Percentiles rank a stretch among this genome's conserved stretches.
Evolutionary conservation across 495 filamentous ascomycete genomes (phyloP).

Genomic region (Recurvomyces mirabilis): DNA sequence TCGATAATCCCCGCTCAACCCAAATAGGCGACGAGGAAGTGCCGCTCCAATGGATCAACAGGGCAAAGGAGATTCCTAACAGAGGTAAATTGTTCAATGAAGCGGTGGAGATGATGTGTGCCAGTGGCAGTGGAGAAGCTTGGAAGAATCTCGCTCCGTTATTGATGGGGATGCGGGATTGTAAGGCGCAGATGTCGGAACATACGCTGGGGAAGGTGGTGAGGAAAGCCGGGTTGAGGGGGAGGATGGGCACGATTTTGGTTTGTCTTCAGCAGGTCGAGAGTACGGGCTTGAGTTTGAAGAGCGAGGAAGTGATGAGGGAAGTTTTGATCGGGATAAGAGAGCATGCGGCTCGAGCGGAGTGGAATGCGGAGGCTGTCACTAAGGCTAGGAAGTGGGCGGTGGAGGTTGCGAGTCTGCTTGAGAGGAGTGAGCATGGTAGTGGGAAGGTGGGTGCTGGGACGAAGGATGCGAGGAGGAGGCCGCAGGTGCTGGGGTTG

Average conservation of each 20-base stretch:
- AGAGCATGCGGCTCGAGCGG: conserved; percentile 16
- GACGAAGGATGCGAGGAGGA: conserved; percentile 22
- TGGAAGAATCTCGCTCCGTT: conserved; percentile 30
- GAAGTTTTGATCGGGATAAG: conserved; percentile 22
- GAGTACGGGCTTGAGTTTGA: conserved; percentile 25
- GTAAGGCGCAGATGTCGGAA: conserved; percentile 3
- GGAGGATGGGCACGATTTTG: conserved; percentile 24
- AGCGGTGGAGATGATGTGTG: conserved; percentile 21
- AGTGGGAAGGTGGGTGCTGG: conserved; percentile 4
- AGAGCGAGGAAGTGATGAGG: conserved; percentile 13
- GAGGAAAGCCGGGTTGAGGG: conserved; percentile 19
- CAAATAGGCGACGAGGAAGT: conserved; percentile 30
- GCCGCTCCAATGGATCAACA: conserved; percentile 27
- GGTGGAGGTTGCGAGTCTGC: conserved; percentile 25
- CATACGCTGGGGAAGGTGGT: conserved; percentile 24
- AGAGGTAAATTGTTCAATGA: conserved; percentile 15
- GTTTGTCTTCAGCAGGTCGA: conserved; percentile 23
- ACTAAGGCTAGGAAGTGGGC: conserved; percentile 24
- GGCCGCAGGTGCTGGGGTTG: conserved; percentile 27
- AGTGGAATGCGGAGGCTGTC: conserved; percentile 22
- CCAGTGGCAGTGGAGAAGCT: conserved; percentile 17
- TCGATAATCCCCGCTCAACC: conserved; percentile 28
- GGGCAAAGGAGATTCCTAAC: conserved; percentile 25
- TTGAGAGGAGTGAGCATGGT: conserved; percentile 28
- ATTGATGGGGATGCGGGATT: conserved; percentile 23